Evolutionary conservation across 176 grass and related monocot genomes (phyloP).

Genomic region (Zea luxurians): DNA sequence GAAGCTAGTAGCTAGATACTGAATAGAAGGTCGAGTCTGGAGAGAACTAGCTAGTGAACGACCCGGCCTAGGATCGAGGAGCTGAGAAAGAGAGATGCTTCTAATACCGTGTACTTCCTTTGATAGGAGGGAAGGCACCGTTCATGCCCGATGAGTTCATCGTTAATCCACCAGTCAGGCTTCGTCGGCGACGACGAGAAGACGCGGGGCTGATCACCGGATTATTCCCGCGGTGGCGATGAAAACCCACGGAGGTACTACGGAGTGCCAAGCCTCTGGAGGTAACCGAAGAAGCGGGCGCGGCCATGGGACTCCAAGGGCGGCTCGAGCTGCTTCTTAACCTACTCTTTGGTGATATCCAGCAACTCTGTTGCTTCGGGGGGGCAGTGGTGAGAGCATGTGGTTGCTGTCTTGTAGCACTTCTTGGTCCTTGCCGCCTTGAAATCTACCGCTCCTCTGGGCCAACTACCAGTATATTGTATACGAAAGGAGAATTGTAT

Average conservation of each 20-base stretch:
- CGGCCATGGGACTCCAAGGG: conserved; percentile 14
- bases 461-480: no score
- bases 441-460: neutral
- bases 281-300: neutral
- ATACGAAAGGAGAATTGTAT: neutral
- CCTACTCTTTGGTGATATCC: conserved; percentile 11
- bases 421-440: neutral
- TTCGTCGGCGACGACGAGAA: neutral
- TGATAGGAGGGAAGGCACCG: neutral
- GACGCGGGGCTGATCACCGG: neutral
- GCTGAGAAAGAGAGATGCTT: neutral
- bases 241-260: neutral
- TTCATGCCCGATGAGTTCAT: conserved; percentile 42
- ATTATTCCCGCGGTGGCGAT: neutral
- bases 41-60: neutral
- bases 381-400: neutral
- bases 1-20: neutral
- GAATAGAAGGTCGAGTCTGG: neutral
- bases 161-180: neutral
- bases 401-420: conserved; percentile 9
- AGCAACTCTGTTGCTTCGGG: conserved; percentile 24
- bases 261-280: neutral
- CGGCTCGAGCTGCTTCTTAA: conserved; percentile 27
- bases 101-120: conserved; percentile 31
- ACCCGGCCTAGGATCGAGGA: neutral